Conservation (phyloP, 2,329 filamentous ascomycete species). For the Pseudogymnoascus sp. region DNA sequence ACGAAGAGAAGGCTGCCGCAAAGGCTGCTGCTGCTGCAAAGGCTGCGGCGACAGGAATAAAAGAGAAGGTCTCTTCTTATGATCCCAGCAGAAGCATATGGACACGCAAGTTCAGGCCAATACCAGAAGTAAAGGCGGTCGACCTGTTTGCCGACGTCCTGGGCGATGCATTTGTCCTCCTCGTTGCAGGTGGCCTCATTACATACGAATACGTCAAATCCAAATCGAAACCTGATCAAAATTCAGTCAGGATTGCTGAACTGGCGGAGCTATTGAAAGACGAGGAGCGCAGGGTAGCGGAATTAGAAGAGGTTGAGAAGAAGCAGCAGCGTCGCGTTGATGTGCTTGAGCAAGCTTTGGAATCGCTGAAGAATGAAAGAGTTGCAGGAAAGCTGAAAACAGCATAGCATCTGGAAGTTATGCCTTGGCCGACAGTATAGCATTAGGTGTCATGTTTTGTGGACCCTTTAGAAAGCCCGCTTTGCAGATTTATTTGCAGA, state of each 20-base stretch:
- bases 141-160: slow-evolving; percentile 59
- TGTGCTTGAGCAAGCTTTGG: slow-evolving; percentile 26
- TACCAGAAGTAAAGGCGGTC: slow-evolving; percentile 58
- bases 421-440: background rate
- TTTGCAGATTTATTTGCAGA: background rate
- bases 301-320: slow-evolving; percentile 41
- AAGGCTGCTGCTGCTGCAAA: slow-evolving; percentile 30
- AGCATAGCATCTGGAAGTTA: background rate
- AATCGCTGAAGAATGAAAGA: slow-evolving; percentile 22
- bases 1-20: slow-evolving; percentile 39
- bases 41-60: slow-evolving; percentile 24
- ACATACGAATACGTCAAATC: slow-evolving; percentile 54
- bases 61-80: slow-evolving; percentile 13
- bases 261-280: slow-evolving; percentile 43
- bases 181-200: slow-evolving; percentile 48
- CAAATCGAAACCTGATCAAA: slow-evolving; percentile 51
- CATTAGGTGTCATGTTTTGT: background rate
- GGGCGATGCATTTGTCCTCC: slow-evolving; percentile 54
- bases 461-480: background rate
- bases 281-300: slow-evolving; percentile 43
- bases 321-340: slow-evolving; percentile 25
- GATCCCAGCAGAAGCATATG: slow-evolving; percentile 42
- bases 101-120: slow-evolving; percentile 51
- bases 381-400: slow-evolving; percentile 18
- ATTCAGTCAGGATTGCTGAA: slow-evolving; percentile 44